A percentile compares a stretch with the other conserved stretches of the same genome.
Evolutionary conservation across 2,329 filamentous ascomycete species (phyloP).

Genomic region (Penicillium sp.): DNA sequence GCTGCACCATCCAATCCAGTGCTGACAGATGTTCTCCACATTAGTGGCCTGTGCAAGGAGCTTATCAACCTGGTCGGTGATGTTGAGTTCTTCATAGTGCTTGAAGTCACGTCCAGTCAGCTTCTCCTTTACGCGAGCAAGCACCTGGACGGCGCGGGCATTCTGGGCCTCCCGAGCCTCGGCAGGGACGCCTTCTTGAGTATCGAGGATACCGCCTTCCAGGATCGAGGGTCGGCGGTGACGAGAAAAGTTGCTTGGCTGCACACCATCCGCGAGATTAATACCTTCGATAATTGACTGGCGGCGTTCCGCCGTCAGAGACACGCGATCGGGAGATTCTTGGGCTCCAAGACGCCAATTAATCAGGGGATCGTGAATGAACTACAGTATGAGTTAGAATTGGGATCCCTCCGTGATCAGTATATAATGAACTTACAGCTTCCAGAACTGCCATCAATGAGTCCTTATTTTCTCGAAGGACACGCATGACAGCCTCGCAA

Average conservation of each 20-base stretch:
- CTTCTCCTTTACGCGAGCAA: constrained; percentile 92
- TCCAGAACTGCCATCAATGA: constrained; percentile 97
- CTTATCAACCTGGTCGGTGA: constrained; percentile 89
- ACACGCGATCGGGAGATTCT: constrained; percentile 60
- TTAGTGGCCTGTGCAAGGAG: constrained; percentile 94
- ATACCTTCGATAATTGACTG: constrained; percentile 57
- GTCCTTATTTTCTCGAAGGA: constrained; percentile 95
- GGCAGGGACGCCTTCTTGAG: constrained; percentile 40
- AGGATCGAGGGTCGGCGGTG: constrained; percentile 69
- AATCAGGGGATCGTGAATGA: constrained; percentile 98
- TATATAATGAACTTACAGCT: constrained; percentile 66
- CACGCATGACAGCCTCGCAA: constrained; percentile 97
- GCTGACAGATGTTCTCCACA: constrained; percentile 95
- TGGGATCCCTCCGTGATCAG: neutral
- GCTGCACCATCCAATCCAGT: constrained; percentile 98
- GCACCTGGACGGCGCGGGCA: constrained; percentile 84
- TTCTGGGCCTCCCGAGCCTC: constrained; percentile 78
- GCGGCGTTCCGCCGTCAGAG: constrained; percentile 62
- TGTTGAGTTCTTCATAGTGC: constrained; percentile 76
- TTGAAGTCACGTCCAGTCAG: constrained; percentile 92
- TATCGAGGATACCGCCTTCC: constrained; percentile 53
- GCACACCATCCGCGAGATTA: constrained; percentile 52
- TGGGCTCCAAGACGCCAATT: constrained; percentile 82
- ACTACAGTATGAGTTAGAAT: constrained; percentile 55
- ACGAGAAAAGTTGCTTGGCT: constrained; percentile 66